Evolutionary conservation across 345 rosid species (phyloP), one percentile per base, ranked within the genome.

Genomic region (Lepidium aucheri): DNA sequence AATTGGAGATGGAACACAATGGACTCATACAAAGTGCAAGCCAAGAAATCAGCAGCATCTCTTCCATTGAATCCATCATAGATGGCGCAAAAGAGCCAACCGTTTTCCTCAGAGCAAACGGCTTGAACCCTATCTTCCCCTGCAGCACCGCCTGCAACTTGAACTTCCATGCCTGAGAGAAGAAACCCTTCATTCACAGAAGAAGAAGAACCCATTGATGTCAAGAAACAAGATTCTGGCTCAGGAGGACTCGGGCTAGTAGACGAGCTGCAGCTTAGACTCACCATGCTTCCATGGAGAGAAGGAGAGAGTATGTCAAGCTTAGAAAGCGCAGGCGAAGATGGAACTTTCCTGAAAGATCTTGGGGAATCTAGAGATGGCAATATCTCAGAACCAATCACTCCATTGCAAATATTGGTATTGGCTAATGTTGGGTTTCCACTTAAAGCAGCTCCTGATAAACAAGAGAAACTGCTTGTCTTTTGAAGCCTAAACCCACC

Each of bases 51-150:
- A 75, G 97, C 99, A 8, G 99, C 99, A 75, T 90, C 99, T 74
- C 97, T 84, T 55, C 99, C 97, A 56, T 94, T 94, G 57, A 94
- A 94, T 8, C 99, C 99, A 45, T 90, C 99, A 57, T 86, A 94
- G 28, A 94, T 88, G 7, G 87, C 96, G 40, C 99, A 90, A 56
- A 88, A 90, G 9, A 94, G 83, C 95, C 87, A 88, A 15, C 95
- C 97, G 18, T 90, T 84, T 78, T 94, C 99, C 73, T 90, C 97
- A 60, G 96, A 94, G 72, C 99, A 94, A 69, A 94, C 95, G 41
- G 97, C 99, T 70, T 90, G 99, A 69, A 94, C 97, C 59, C 97
- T 83, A 77, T 88, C 99, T 77, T 94, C 97, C 20, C 99, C 99
- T 9, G 99, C 99, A 67, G 99, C 99, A 58, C 99, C 99, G 12